Evolutionary conservation across 768 basidiomycete genomes (phyloP), one percentile per base, ranked within the genome.

Genomic region (Russula lepida): DNA sequence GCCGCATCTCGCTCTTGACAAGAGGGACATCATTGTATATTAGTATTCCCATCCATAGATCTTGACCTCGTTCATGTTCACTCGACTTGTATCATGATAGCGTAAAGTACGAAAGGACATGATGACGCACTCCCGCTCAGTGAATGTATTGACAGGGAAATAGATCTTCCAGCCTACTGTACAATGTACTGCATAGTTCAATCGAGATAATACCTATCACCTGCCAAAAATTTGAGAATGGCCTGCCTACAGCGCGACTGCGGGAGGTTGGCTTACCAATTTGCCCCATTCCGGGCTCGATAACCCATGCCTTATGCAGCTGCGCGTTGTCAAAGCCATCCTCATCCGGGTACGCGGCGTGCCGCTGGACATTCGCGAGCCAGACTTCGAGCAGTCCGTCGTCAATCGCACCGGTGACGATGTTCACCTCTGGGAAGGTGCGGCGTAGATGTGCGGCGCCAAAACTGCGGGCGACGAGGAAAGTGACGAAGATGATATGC

Each of bases 201-300:
- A 35, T 54, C 23, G 50, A 76, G 69, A 58, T 77, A 78, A 66
- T 77, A 78, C 19, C 75, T 72, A 60, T 78, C 77, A 3, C 77
- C 75, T 76, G 57, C 32, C 52, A 15, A 59, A 27, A 35, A 27
- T 13, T 19, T 55, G 48, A 56, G 35, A 25, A 8, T 28, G 23
- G 41, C 1, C 19, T 21, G n/a, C 9, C 19, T 27, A 25, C 25
- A 33, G 50, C 7, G 37, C 21, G 41, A 21, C 44, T 17, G 35
- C 55, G 47, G 13, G 41, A 56, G 50, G 51, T 6, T n/a, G 41
- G 54, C 80, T 47, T 62, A 88, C 91, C 91, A 54, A 93, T 92
- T 57, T 91, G 88, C 0, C 92, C 92, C 83, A 94, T 85, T 13
- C 92, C 92, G 32, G 92, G 92, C 64, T 89, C 82, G 76, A 93